Percentiles rank a stretch among this genome's conserved stretches.
These are phyloP conservation scores for Plantago ovata DNA, from an alignment of 257 asterid species.

Conservation along the genomic window DNA sequence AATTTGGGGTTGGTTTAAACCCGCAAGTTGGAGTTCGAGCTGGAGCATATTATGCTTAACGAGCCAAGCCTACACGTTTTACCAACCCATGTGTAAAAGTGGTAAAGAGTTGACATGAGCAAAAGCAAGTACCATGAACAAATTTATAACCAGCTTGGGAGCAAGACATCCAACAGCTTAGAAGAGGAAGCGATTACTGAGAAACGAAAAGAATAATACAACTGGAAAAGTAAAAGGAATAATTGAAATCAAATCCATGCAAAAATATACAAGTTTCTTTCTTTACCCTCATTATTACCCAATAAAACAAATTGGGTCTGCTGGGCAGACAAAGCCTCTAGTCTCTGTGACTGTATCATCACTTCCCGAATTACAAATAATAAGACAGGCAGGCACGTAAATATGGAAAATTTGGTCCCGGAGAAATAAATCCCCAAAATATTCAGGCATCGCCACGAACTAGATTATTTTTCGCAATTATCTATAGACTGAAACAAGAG, in stretches of 20 bases:
- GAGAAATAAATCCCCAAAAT: constrained; percentile 28
- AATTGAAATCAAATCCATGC: constrained; percentile 2
- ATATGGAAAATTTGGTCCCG: constrained; percentile 28
- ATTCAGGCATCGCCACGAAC: constrained; percentile 30
- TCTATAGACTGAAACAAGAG: constrained; percentile 27
- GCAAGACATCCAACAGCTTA: no score
- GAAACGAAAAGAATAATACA: no score
- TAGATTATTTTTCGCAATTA: constrained; percentile 54
- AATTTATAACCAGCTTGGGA: no score
- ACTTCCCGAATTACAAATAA: constrained; percentile 27
- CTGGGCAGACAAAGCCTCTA: constrained; percentile 26
- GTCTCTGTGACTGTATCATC: constrained; percentile 34
- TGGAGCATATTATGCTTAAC: no score
- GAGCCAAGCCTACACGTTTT: no score
- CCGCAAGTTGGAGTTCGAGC: no score
- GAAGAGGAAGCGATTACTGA: no score
- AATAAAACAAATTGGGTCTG: constrained; percentile 32
- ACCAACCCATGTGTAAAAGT: no score
- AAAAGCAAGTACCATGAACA: no score
- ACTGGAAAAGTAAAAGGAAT: not conserved
- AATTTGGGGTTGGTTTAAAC: no score
- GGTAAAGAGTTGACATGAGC: no score
- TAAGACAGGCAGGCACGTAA: constrained; percentile 1
- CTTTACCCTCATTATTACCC: constrained; percentile 31
- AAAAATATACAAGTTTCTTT: constrained; percentile 38